These are phyloP conservation scores for Cucurbita maxima DNA, from an alignment of 306 rosid species.

Conservation along the genomic window DNA sequence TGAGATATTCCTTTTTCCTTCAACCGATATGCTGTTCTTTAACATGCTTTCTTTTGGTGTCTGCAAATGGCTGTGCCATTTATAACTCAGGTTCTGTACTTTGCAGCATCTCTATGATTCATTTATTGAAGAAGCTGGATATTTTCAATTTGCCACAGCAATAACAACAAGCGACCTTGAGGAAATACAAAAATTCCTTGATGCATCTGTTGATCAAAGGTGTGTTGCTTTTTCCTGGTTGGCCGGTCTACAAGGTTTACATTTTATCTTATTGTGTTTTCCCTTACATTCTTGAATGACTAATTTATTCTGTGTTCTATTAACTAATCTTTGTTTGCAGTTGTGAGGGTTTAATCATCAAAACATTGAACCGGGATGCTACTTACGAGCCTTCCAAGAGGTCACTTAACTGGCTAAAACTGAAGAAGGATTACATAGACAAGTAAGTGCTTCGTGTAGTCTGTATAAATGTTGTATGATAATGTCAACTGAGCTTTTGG, in stretches of 20 bases:
- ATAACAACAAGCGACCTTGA: constrained; percentile 78
- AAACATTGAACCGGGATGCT: constrained; percentile 70
- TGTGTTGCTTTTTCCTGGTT: constrained; percentile 21
- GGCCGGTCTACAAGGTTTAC: not conserved
- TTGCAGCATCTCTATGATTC: constrained; percentile 70
- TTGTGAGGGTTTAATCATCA: constrained; percentile 81
- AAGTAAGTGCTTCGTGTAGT: constrained; percentile 26
- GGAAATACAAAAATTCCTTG: constrained; percentile 82
- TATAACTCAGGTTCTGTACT: constrained; percentile 3
- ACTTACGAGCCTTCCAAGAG: constrained; percentile 89
- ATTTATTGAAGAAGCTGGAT: constrained; percentile 62
- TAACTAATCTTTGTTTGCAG: constrained; percentile 32
- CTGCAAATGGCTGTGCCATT: not conserved
- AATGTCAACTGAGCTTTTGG: constrained; percentile 2
- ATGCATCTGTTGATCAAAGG: constrained; percentile 61
- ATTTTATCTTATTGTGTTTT: not conserved
- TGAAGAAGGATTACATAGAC: constrained; percentile 88
- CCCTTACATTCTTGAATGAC: not conserved
- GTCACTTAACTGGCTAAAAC: constrained; percentile 82
- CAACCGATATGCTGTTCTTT: not conserved
- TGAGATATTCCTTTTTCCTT: not conserved
- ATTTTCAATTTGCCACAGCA: constrained; percentile 76
- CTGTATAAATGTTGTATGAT: not conserved
- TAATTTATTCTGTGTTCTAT: not conserved
- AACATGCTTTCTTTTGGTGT: not conserved